A percentile compares a stretch with the other conserved stretches of the same genome.
phyloP scores from a whole-genome alignment of 257 asterid species.

The Penstemon davidsonii region DNA sequence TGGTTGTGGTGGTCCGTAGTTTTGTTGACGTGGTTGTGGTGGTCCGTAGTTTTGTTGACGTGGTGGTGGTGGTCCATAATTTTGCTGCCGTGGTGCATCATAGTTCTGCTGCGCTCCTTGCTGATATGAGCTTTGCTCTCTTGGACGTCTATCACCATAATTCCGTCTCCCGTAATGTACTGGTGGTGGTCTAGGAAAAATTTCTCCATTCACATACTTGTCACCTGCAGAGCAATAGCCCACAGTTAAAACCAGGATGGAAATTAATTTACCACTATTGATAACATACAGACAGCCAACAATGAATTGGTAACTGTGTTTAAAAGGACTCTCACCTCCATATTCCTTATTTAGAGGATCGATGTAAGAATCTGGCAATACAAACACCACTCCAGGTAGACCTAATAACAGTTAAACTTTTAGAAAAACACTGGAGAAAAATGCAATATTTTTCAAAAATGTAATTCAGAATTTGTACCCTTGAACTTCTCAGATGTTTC shows the following conservation, averaged over 20 bases:
- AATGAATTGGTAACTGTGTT: neutral
- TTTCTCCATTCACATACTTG: conserved; percentile 84
- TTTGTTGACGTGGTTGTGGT: conserved; percentile 29
- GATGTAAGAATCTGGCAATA: conserved; percentile 91
- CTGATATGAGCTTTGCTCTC: conserved; percentile 34
- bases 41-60: conserved; percentile 23
- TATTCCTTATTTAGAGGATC: conserved; percentile 88
- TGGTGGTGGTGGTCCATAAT: conserved; percentile 17
- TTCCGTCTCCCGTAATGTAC: conserved; percentile 53
- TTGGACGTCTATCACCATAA: conserved; percentile 41
- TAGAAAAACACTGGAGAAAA: conserved; percentile 21
- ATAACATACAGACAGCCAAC: conserved; percentile 20
- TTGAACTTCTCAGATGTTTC: conserved; percentile 80
- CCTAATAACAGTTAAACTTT: conserved; percentile 40
- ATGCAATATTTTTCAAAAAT: conserved; percentile 17
- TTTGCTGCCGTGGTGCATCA: conserved; percentile 37
- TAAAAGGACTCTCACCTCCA: conserved; percentile 65
- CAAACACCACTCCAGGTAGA: conserved; percentile 75
- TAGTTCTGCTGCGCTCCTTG: conserved; percentile 27
- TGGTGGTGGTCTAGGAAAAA: conserved; percentile 86
- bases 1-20: conserved; percentile 19
- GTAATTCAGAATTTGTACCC: conserved; percentile 40
- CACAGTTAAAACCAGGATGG: conserved; percentile 5
- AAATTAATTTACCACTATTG: neutral
- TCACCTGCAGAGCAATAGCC: conserved; percentile 57